Conservation (phyloP, 2,329 filamentous ascomycete genomes). For the Taxawa tesnikishii region DNA sequence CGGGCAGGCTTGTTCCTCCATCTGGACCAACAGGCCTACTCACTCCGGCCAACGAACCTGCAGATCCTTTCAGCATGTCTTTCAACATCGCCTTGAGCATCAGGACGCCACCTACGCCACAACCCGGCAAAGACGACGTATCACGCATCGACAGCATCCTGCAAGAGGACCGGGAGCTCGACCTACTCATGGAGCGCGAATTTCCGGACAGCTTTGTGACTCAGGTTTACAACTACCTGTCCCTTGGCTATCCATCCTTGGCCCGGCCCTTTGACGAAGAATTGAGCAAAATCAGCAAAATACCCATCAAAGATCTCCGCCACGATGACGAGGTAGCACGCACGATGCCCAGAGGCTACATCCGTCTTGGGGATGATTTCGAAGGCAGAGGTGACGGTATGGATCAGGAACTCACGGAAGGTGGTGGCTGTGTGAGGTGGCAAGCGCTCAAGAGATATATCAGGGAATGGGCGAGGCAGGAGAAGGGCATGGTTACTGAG, state of each 20-base stretch:
- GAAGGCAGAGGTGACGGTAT: constrained; percentile 20
- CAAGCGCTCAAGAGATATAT: constrained; percentile 74
- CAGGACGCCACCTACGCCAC: constrained; percentile 17
- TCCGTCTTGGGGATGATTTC: constrained; percentile 41
- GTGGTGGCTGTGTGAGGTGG: constrained; percentile 62
- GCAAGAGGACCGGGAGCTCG: constrained; percentile 27
- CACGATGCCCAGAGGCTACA: constrained; percentile 54
- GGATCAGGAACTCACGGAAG: constrained; percentile 23
- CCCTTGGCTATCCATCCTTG: constrained; percentile 78
- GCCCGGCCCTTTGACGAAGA: constrained; percentile 77
- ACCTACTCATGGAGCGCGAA: constrained; percentile 41
- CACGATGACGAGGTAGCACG: constrained; percentile 55
- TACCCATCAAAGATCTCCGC: constrained; percentile 56
- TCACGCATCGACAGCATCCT: constrained; percentile 27
- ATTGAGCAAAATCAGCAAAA: constrained; percentile 65
- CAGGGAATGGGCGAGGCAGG: constrained; percentile 78
- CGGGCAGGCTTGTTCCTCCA: constrained; percentile 25
- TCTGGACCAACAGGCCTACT: constrained; percentile 36
- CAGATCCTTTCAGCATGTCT: constrained; percentile 25
- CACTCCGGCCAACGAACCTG: constrained; percentile 28
- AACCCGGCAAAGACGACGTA: constrained; percentile 6
- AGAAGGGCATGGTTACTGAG: constrained; percentile 50
- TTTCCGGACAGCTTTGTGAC: constrained; percentile 80
- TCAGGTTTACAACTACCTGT: constrained; percentile 95
- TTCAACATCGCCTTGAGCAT: background rate